phyloP scores from a whole-genome alignment of 345 rosid genomes.

The Eucalyptus grandis region DNA sequence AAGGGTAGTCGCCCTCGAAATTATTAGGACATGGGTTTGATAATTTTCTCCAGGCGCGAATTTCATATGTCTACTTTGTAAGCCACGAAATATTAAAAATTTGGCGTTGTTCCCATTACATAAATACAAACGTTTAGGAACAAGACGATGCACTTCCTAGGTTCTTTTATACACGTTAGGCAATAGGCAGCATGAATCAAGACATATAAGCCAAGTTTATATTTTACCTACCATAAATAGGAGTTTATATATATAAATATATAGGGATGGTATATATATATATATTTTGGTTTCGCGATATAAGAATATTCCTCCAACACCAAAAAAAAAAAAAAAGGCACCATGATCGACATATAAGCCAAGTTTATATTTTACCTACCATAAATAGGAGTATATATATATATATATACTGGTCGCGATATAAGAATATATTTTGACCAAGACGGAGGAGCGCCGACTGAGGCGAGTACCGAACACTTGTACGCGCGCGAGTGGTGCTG shows the following conservation, averaged over 20 bases:
- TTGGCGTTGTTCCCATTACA: rapidly evolving
- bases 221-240: background rate
- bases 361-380: background rate
- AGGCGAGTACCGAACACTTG: background rate
- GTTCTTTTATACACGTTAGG: background rate
- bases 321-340: too few relatives aligned
- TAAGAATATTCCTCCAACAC: too few relatives aligned
- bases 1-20: rapidly evolving
- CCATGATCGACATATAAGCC: background rate
- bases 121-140: background rate
- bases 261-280: background rate
- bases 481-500: background rate
- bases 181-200: background rate
- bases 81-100: background rate
- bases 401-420: background rate
- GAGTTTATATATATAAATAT: too few relatives aligned
- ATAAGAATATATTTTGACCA: background rate
- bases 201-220: background rate
- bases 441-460: background rate
- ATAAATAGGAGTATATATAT: background rate
- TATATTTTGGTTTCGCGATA: background rate
- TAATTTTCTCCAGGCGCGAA: rapidly evolving
- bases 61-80: rapidly evolving
- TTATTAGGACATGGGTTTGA: background rate
- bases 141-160: rapidly evolving